Conservation (phyloP, 768 basidiomycete species). For the Mycena epipterygia region DNA sequence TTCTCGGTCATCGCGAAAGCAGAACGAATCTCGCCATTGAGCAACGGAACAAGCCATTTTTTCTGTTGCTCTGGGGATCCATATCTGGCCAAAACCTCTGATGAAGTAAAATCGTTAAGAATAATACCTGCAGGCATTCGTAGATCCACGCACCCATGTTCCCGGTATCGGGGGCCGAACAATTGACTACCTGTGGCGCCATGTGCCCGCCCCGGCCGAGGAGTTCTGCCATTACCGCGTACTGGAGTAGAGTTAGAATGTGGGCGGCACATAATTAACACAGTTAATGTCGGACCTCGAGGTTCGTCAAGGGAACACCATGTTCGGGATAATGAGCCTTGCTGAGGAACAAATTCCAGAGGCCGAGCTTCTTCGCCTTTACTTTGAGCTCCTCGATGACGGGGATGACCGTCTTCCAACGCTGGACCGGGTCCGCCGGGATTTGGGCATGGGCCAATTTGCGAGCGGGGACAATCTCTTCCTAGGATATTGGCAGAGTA, state of each 20-base stretch:
- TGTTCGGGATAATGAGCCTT: constrained; percentile 92
- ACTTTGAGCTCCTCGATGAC: constrained; percentile 87
- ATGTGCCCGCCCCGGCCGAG: constrained; percentile 87
- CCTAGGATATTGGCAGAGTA: constrained; percentile 57
- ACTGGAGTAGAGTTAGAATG: constrained; percentile 60
- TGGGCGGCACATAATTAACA: background rate
- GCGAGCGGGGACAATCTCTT: constrained; percentile 88
- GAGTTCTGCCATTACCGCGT: constrained; percentile 97
- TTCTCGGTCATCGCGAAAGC: constrained; percentile 99
- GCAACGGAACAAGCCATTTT: constrained; percentile 88
- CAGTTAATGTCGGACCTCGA: constrained; percentile 74
- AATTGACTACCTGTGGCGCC: constrained; percentile 91
- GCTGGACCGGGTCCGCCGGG: constrained; percentile 76
- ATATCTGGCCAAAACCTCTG: constrained; percentile 98
- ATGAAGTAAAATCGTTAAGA: constrained; percentile 29
- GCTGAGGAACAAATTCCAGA: constrained; percentile 99
- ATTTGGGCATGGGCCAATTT: constrained; percentile 86
- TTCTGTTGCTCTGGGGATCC: constrained; percentile 93
- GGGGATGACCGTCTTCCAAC: constrained; percentile 90
- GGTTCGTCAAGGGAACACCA: constrained; percentile 91
- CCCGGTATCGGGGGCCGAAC: constrained; percentile 96
- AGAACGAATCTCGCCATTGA: constrained; percentile 94
- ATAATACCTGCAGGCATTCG: background rate
- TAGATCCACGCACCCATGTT: constrained; percentile 84
- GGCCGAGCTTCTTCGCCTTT: constrained; percentile 88